Conservation (phyloP, 441 rosid genomes). For the Pelargonium australe region DNA sequence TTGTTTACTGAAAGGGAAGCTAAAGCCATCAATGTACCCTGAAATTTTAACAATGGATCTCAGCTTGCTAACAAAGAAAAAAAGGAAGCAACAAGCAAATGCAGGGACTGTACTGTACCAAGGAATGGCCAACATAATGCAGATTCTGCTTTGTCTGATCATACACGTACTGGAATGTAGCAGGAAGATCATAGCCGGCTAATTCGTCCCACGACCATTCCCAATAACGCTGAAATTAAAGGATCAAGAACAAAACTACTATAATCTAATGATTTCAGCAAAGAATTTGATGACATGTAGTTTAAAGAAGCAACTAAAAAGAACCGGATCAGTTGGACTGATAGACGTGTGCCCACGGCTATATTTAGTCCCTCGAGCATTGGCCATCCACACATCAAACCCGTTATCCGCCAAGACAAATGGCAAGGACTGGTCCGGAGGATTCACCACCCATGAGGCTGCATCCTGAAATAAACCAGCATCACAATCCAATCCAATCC, state of each 20-base stretch:
- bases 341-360: slow-evolving; percentile 34
- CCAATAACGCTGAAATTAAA: slow-evolving; percentile 35
- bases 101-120: slow-evolving; percentile 19
- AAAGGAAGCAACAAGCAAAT: neutral
- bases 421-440: slow-evolving; percentile 20
- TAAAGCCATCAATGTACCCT: slow-evolving; percentile 32
- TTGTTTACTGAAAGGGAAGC: slow-evolving; percentile 25
- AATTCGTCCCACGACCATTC: slow-evolving; percentile 51
- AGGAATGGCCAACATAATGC: slow-evolving; percentile 43
- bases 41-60: neutral
- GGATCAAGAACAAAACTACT: neutral
- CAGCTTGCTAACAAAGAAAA: too few relatives aligned
- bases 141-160: slow-evolving; percentile 26
- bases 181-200: slow-evolving; percentile 30
- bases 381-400: slow-evolving; percentile 39
- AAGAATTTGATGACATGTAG: neutral
- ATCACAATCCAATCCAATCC: too few relatives aligned
- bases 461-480: slow-evolving; percentile 24
- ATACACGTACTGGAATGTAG: slow-evolving; percentile 26
- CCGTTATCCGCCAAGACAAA: slow-evolving; percentile 35
- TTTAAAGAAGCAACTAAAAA: neutral
- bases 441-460: slow-evolving; percentile 26
- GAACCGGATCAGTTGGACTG: slow-evolving; percentile 25
- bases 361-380: slow-evolving; percentile 34
- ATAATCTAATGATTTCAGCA: too few relatives aligned